These are phyloP conservation scores for Hansfordia pulvinata DNA, from an alignment of 2,329 filamentous ascomycete genomes.

Conservation along the genomic window DNA sequence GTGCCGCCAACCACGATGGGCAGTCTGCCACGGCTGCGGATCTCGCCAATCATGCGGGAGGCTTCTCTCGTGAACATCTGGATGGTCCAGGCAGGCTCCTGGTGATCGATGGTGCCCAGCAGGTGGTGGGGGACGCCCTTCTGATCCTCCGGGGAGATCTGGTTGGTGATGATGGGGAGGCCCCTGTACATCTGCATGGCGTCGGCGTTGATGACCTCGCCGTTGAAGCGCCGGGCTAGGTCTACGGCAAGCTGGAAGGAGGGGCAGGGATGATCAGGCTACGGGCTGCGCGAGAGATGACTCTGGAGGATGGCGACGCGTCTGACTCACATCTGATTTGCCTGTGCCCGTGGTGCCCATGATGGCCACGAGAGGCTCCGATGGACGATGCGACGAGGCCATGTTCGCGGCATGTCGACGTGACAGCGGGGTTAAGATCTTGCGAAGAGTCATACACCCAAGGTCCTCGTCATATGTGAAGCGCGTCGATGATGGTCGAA, in stretches of 20 bases:
- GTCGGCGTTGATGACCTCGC: conserved; percentile 93
- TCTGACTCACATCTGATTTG: conserved; percentile 24
- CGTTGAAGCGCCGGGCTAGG: conserved; percentile 68
- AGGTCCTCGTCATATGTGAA: too few species aligned
- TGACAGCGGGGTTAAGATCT: too few species aligned
- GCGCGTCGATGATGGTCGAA: too few species aligned
- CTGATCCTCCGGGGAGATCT: conserved; percentile 63
- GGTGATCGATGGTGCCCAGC: conserved; percentile 61
- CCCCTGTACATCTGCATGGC: conserved; percentile 96
- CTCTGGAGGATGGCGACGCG: too few species aligned
- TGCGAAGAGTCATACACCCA: conserved; percentile 4
- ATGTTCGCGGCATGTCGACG: conserved; percentile 19
- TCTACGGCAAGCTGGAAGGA: conserved; percentile 67
- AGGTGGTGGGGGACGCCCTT: conserved; percentile 79
- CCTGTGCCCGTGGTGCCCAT: conserved; percentile 87
- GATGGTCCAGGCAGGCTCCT: conserved; percentile 74
- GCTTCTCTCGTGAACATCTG: conserved; percentile 63
- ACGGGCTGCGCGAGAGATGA: conserved; percentile 3
- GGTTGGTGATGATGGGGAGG: conserved; percentile 89
- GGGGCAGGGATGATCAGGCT: conserved; percentile 2
- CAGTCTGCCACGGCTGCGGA: conserved; percentile 62
- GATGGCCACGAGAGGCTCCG: conserved; percentile 60
- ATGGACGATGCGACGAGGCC: conserved; percentile 22
- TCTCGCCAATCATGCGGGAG: conserved; percentile 57
- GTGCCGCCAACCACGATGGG: conserved; percentile 91